Percentiles rank a stretch among this genome's conserved stretches.
These are phyloP conservation scores for Aspergillus sp. DNA, from an alignment of 2,329 filamentous ascomycete species.

Conservation along the genomic window DNA sequence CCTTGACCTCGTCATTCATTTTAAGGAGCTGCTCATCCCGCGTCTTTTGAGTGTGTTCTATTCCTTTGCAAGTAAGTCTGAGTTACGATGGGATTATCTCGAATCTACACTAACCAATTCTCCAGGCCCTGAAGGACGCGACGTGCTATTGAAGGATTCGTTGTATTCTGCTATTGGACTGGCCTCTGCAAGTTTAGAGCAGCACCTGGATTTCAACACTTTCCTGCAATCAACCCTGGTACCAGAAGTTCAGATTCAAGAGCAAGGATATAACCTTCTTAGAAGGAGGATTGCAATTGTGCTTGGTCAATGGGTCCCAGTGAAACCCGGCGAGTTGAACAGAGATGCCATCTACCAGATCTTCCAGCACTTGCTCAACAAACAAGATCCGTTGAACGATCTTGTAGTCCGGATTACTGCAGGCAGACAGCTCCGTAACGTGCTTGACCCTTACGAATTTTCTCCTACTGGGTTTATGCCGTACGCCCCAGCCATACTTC, in stretches of 20 bases:
- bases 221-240: constrained; percentile 73
- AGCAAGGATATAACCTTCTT: constrained; percentile 70
- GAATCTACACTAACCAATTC: constrained; percentile 10
- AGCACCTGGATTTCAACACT: constrained; percentile 75
- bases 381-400: constrained; percentile 75
- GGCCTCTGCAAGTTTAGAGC: constrained; percentile 69
- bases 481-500: constrained; percentile 69
- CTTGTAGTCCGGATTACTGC: constrained; percentile 88
- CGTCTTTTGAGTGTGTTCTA: constrained; percentile 81
- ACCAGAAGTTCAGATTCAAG: constrained; percentile 68
- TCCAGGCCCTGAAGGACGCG: constrained; percentile 53
- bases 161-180: constrained; percentile 91
- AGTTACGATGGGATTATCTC: not conserved
- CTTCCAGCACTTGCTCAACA: constrained; percentile 78
- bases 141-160: constrained; percentile 84
- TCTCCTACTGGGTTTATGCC: constrained; percentile 68
- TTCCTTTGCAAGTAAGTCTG: constrained; percentile 60
- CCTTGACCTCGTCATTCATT: constrained; percentile 83
- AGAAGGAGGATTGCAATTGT: constrained; percentile 84
- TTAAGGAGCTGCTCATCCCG: constrained; percentile 73
- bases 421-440: constrained; percentile 72
- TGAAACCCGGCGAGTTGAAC: constrained; percentile 66
- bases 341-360: constrained; percentile 78
- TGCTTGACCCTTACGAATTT: constrained; percentile 84
- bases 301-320: constrained; percentile 81